Percentiles rank a stretch among this genome's conserved stretches.
phyloP scores from a whole-genome alignment of 2,329 filamentous ascomycete genomes.

The Stachybotrys chlorohalonatus region DNA sequence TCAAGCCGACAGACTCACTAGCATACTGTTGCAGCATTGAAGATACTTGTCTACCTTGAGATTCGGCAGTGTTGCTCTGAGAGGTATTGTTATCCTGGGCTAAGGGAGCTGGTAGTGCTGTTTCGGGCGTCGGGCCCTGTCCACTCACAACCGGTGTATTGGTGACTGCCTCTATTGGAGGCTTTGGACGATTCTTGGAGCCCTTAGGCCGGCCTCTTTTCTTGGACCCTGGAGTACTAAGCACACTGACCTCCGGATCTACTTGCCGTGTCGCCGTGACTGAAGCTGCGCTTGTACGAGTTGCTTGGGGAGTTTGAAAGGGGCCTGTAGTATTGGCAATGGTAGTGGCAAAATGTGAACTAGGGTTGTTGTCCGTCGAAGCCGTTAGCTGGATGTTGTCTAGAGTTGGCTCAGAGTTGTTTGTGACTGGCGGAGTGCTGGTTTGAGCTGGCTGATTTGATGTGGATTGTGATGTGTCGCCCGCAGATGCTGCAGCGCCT shows the following conservation, averaged over 20 bases:
- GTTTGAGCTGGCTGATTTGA: no score
- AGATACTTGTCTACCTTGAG: no score
- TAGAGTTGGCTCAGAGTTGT: no score
- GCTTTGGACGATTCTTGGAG: slow-evolving; percentile 32
- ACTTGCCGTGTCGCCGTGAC: not conserved
- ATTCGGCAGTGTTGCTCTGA: not conserved
- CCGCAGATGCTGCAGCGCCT: not conserved
- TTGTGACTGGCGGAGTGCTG: no score
- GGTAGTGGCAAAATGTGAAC: not conserved
- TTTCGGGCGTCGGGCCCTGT: not conserved
- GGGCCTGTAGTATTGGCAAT: not conserved
- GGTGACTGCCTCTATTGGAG: slow-evolving; percentile 2
- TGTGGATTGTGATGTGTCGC: not conserved
- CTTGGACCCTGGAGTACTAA: slow-evolving; percentile 13
- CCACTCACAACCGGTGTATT: not conserved
- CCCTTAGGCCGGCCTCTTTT: slow-evolving; percentile 35
- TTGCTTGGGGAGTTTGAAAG: not conserved
- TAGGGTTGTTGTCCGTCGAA: not conserved
- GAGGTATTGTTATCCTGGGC: not conserved
- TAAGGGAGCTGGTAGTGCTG: not conserved
- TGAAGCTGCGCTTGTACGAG: not conserved
- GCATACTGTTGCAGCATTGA: not conserved
- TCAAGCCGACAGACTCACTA: not conserved
- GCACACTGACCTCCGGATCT: not conserved
- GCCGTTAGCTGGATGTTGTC: no score